A percentile compares a stretch with the other conserved stretches of the same genome.
Evolutionary conservation across 805 yeast genomes (phyloP).

Genomic region (Starmerella powellii): DNA sequence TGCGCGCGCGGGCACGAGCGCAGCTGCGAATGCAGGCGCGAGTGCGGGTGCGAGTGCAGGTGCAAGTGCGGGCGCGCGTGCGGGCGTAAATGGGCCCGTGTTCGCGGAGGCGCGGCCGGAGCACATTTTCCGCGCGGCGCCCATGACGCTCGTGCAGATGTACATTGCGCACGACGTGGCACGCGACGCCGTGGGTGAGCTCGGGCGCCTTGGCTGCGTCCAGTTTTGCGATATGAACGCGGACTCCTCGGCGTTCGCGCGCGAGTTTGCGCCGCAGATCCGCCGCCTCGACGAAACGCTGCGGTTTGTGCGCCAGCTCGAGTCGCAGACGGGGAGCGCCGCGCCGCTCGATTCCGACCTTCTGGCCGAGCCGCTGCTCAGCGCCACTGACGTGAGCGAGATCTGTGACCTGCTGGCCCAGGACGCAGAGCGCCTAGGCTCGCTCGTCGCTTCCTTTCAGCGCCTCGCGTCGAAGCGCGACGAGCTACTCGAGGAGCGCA

Average conservation of each 20-base stretch:
- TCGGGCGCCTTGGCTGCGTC: constrained; percentile 73
- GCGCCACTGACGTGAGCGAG: constrained; percentile 57
- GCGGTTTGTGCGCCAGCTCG: constrained; percentile 26
- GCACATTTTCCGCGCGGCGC: constrained; percentile 61
- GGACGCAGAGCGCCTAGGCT: constrained; percentile 59
- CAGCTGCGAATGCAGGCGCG: too few species aligned
- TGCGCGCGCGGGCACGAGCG: too few species aligned
- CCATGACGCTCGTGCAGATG: constrained; percentile 85
- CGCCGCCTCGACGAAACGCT: constrained; percentile 67
- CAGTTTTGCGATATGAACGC: constrained; percentile 83
- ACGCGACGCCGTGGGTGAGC: constrained; percentile 64
- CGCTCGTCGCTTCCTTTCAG: constrained; percentile 55
- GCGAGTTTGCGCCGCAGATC: constrained; percentile 78
- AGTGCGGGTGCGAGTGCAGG: too few species aligned
- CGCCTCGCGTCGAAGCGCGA: constrained; percentile 49
- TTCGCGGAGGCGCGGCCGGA: constrained; percentile 8
- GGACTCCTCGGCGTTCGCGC: constrained; percentile 67
- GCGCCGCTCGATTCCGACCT: constrained; percentile 2
- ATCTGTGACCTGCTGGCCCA: constrained; percentile 47
- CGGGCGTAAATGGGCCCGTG: too few species aligned
- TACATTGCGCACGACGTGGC: constrained; percentile 82
- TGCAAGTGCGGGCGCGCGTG: too few species aligned
- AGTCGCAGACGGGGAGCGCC: constrained; percentile 3
- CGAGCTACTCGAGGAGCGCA: constrained; percentile 58
- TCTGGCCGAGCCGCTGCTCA: constrained; percentile 16